A percentile compares a stretch with the other conserved stretches of the same genome.
Conservation (phyloP, 257 asterid species). For the Solanum habrochaites region DNA sequence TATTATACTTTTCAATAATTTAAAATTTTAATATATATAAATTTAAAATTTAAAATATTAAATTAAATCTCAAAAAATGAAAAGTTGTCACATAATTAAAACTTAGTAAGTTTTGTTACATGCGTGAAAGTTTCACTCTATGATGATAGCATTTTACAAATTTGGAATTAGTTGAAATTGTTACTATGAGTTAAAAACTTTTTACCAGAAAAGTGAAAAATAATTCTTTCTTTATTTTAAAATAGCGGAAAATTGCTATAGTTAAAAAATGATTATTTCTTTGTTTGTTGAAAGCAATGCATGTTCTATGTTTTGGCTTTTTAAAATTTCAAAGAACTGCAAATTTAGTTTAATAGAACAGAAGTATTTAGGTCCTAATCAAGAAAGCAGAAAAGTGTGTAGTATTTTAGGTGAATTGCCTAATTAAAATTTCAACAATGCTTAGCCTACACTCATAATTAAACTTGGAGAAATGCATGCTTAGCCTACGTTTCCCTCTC, state of each 20-base stretch:
- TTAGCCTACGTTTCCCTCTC: not conserved
- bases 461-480: not conserved
- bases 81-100: not conserved
- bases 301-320: not conserved
- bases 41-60: not conserved
- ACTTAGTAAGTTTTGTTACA: not conserved
- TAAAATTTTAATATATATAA: not conserved
- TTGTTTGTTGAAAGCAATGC: not conserved
- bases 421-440: not conserved
- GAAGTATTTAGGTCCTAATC: constrained; percentile 9
- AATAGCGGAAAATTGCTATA: not conserved
- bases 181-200: not conserved
- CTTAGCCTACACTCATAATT: not conserved
- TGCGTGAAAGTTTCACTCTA: not conserved
- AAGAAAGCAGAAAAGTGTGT: constrained; percentile 1
- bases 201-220: not conserved
- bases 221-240: not conserved
- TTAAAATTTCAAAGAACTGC: not conserved
- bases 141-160: not conserved
- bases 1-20: not conserved
- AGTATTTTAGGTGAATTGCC: constrained; percentile 21
- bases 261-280: not conserved
- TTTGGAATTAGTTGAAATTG: not conserved
- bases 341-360: not conserved
- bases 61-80: not conserved